A percentile compares a stretch with the other conserved stretches of the same genome.
phyloP scores from a whole-genome alignment of 352 stramenopile genomes.

The Globisporangium nodosum region DNA sequence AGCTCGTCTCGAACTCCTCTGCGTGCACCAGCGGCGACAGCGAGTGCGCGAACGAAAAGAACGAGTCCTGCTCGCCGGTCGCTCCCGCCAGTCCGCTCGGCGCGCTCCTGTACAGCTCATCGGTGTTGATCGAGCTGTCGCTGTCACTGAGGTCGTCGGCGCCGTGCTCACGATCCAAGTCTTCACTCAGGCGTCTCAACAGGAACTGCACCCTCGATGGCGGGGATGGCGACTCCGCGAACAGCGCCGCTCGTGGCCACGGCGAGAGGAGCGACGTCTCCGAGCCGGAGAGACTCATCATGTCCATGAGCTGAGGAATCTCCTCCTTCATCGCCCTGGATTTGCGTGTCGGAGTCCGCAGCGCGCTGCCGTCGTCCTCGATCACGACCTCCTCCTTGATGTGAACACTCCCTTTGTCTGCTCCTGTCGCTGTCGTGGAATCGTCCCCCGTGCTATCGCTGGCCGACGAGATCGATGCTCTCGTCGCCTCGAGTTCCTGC shows the following conservation, averaged over 20 bases:
- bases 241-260: slow-evolving; percentile 14
- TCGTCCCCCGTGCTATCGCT: slow-evolving; percentile 1
- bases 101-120: slow-evolving; percentile 31
- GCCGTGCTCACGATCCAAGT: slow-evolving; percentile 27
- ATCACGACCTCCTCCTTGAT: slow-evolving; percentile 7
- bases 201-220: slow-evolving; percentile 24
- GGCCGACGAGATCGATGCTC: neutral
- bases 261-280: slow-evolving; percentile 12
- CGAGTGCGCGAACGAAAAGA: slow-evolving; percentile 77
- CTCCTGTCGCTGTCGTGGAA: neutral
- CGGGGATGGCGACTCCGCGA: slow-evolving; percentile 20
- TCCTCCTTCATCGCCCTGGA: slow-evolving; percentile 11
- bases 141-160: slow-evolving; percentile 4
- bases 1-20: slow-evolving; percentile 60
- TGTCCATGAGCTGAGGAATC: slow-evolving; percentile 13
- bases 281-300: slow-evolving; percentile 11
- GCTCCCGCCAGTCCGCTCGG: slow-evolving; percentile 28
- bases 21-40: slow-evolving; percentile 55
- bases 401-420: neutral
- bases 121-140: slow-evolving; percentile 15
- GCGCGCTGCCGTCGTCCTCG: slow-evolving; percentile 9
- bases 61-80: slow-evolving; percentile 60
- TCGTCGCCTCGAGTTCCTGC: neutral
- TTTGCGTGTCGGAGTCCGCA: slow-evolving; percentile 15
- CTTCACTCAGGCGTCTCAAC: slow-evolving; percentile 25